Evolutionary conservation across 306 rosid species (phyloP), one percentile per base, ranked within the genome.

Genomic region (Fragaria vesca): DNA sequence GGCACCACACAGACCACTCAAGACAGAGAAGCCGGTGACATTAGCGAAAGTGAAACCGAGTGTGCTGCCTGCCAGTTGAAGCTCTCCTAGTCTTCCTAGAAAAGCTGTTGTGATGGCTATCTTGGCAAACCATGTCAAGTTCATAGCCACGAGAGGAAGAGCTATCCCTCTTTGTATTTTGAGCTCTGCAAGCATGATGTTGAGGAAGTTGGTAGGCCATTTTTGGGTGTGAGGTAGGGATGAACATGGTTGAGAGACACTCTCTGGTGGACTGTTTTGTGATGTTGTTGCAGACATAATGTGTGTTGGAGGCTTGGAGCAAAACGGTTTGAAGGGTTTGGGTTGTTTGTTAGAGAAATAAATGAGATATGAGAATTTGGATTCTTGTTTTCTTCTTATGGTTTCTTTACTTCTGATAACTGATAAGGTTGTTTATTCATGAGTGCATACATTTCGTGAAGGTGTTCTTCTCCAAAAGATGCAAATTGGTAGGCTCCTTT

Each of bases 1-100:
- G 82, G 97, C 93, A 24, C 83, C 85, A 30, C 85, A 89, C 1
- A 95, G 92, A 38, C 98, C 98, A 21, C 79, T 95, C 84, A 92
- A 81, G 76, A 95, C 86, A 21, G 98, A 89, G 83, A 92, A 95
- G 43, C 97, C 97, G 0, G 97, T 95, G 78, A 95, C 97, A 60
- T 95, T 95, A 1, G 97, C 96, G 20, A 95, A 95, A n/a, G 97
- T 92, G 74, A 89, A 86, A 21, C 97, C 98, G 1, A 95, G 96
- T 0, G 92, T 72, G 0, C 95, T 97, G 0, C 96, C 97, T 1
- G 98, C 97, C 55, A 95, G 80, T 73, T 81, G 85, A 26, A 95
- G 97, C 77, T 84, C 85, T 12, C 98, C 98, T 0, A 91, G 92
- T 30, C 87, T 81, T 21, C 98, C 98, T 10, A 95, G 77, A 67